These are phyloP conservation scores for Linum trigynum DNA, from an alignment of 345 rosid species.

Conservation along the genomic window DNA sequence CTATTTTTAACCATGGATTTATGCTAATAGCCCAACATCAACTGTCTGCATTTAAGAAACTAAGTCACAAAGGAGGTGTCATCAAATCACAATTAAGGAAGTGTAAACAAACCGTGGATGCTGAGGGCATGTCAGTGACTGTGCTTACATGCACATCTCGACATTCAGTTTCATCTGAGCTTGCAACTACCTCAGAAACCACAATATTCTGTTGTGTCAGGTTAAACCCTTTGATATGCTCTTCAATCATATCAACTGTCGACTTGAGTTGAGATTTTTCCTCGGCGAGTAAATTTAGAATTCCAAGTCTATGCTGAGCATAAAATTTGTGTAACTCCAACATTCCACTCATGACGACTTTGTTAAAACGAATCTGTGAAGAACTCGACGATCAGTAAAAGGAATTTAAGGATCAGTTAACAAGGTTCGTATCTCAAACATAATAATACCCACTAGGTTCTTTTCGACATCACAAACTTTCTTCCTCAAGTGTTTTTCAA, in stretches of 20 bases:
- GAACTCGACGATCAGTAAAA: conserved; percentile 16
- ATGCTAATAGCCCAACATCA: not conserved
- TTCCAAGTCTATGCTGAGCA: conserved; percentile 46
- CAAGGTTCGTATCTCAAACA: conserved; percentile 2
- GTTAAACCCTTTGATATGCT: conserved; percentile 32
- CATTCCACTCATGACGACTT: conserved; percentile 41
- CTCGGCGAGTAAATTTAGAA: conserved; percentile 51
- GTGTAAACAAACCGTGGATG: conserved; percentile 31
- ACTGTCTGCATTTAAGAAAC: not conserved
- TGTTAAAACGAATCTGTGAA: conserved; percentile 48
- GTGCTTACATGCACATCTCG: conserved; percentile 45
- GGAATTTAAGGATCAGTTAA: not conserved
- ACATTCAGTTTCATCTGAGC: conserved; percentile 44
- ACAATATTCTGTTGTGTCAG: conserved; percentile 25
- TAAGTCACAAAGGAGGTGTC: not conserved
- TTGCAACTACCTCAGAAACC: conserved; percentile 24
- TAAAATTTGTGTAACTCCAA: conserved; percentile 43
- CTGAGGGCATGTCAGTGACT: conserved; percentile 28
- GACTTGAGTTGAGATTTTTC: conserved; percentile 44
- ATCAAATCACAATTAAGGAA: not conserved
- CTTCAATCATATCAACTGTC: conserved; percentile 34
- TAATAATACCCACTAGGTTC: conserved; percentile 53
- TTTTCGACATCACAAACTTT: conserved; percentile 62
- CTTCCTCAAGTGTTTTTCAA: conserved; percentile 89
- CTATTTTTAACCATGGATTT: not conserved